Base-by-base conservation (phyloP, 2,329 filamentous ascomycete genomes). In the Stemphylium beticola region DNA sequence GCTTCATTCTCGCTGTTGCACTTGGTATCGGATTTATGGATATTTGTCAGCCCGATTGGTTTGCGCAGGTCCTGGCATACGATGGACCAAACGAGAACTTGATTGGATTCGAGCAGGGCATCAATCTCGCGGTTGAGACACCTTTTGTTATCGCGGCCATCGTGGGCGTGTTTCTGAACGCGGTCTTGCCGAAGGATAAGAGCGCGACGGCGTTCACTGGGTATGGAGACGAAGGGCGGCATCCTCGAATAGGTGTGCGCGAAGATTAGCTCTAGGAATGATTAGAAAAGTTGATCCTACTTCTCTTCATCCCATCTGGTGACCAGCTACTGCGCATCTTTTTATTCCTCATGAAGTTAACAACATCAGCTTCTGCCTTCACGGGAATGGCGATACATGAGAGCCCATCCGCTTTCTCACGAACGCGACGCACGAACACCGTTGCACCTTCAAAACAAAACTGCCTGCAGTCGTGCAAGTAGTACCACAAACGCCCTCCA, bases 91-190 rank as follows among this genome's bases (percentile, higher is more conserved):
- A 77, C 60, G 64, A 71, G 26, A 71, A 71, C 38, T 63, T 78
- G 31, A 62, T 71, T 4, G 78, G 74, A 6, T 78, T 78, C 55
- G 72, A 77, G 53, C 76, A 77, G 52, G 76, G 76, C 0, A 55
- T 77, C 37, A 78, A 76, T 55, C 52, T 78, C 24, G 74, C 75
- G 34, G 74, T 78, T 4, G 70, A 78, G 62, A 77, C 75, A 8
- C 76, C 74, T 0, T 77, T 77, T 53, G 77, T 78, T 50, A 69
- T 80, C 44, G 77, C 77, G 4, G 77, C 59, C 29, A 61, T 71
- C 33, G 62, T 69, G 7, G 65, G 66, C 9, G 59, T 79, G 0
- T 75, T 79, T 34, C 57, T 80, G 57, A 81, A 81, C 56, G 55
- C 74, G n/a, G 65, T 78, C 14, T 57, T 80, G 24, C 76, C 76